Evolutionary conservation across 208 protist species (phyloP), one percentile per base, ranked within the genome.

Genomic region (Leishmania martiniquensis): DNA sequence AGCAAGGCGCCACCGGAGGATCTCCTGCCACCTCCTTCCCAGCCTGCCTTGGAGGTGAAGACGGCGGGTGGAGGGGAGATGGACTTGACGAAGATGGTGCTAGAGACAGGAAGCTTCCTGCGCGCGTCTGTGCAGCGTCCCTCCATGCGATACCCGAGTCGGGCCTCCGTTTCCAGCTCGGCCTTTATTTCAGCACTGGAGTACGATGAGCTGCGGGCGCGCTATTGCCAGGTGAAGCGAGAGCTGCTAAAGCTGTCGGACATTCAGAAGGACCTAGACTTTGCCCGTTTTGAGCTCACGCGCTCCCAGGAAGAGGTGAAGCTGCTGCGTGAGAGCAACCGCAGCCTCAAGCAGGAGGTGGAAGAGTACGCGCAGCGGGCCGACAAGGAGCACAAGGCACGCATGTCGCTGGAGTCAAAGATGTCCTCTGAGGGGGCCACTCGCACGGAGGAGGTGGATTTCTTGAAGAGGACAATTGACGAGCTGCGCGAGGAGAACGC

Each of bases 211-310:
- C 83, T 97, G 29, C 89, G 92, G 22, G 76, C 87, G 34, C 82
- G 87, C 17, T 89, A 89, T 62, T 93, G 83, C 72, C 89, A 97
- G 62, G 76, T 86, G 32, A 95, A 91, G 63, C 89, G 94, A 0
- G 94, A 97, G 78, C 82, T 92, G 45, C 75, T 97, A 15, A 92
- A 91, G 78, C 75, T 91, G 63, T 91, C 88, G 0, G 91, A 93
- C 73, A 85, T 89, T 47, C 90, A 96, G 65, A 87, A 91, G 34
- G 94, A 96, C 42, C 76, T 97, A 44, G 94, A 97, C 60, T 87
- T 91, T 52, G 79, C 88, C 29, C 87, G 87, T 13, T 93, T 95
- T 75, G 94, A 96, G 76, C 81, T 96, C 4, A 87, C 84, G 1
- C 87, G 87, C 25, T 77, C 83, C n/a, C 80, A 92, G 34, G 91